Conservation (phyloP, 2,329 filamentous ascomycete genomes). For the Shiraia bambusicola region DNA sequence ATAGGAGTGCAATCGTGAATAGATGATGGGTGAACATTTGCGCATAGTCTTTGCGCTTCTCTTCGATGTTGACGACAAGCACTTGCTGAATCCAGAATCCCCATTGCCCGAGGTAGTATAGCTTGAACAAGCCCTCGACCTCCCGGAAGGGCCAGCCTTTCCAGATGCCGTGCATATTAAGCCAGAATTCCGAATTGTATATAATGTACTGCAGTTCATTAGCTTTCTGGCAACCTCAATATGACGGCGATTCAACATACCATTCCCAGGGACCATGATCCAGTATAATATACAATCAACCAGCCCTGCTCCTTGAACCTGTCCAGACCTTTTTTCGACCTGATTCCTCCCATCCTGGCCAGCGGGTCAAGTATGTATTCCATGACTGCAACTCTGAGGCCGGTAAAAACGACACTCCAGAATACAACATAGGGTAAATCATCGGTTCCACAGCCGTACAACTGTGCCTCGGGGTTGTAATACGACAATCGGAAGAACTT, state of each 20-base stretch:
- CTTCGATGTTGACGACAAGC: constrained; percentile 90
- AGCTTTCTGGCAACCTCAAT: constrained; percentile 5
- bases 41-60: constrained; percentile 88
- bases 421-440: constrained; percentile 76
- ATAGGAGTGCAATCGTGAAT: constrained; percentile 79
- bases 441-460: constrained; percentile 76
- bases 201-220: constrained; percentile 68
- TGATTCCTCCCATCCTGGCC: constrained; percentile 70
- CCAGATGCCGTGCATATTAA: constrained; percentile 79
- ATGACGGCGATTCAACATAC: constrained; percentile 51
- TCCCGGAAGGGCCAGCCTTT: constrained; percentile 79
- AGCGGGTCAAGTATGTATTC: constrained; percentile 83
- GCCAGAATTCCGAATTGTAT: constrained; percentile 73
- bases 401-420: constrained; percentile 83
- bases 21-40: constrained; percentile 97
- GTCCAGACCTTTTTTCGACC: constrained; percentile 72
- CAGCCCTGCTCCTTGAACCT: constrained; percentile 94
- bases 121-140: constrained; percentile 73
- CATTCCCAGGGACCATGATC: constrained; percentile 82
- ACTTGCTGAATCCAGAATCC: constrained; percentile 95
- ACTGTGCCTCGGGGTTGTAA: constrained; percentile 66
- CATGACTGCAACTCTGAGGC: constrained; percentile 79
- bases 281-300: constrained; percentile 78
- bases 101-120: constrained; percentile 87
- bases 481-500: constrained; percentile 90